Percentiles rank a stretch among this genome's conserved stretches.
These are phyloP conservation scores for Corinectria fuckeliana DNA, from an alignment of 2,329 filamentous ascomycete species.

Conservation along the genomic window DNA sequence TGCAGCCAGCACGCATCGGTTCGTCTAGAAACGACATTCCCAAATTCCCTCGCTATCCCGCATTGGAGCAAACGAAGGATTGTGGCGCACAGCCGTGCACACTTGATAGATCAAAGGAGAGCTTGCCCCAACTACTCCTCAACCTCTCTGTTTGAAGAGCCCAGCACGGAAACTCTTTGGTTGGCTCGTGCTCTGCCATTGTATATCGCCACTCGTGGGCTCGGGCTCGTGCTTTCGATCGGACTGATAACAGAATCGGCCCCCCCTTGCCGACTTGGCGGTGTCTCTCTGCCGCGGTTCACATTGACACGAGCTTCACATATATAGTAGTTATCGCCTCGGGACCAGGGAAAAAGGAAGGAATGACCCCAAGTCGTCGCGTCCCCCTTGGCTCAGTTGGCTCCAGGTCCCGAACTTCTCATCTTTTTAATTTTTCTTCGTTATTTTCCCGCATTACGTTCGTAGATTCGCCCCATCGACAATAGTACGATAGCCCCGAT, in stretches of 20 bases:
- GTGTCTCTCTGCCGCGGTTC: slow-evolving; percentile 11
- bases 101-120: background rate
- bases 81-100: slow-evolving; percentile 7
- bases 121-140: background rate
- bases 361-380: background rate
- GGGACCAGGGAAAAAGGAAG: background rate
- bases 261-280: slow-evolving; percentile 16
- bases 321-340: background rate
- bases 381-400: background rate
- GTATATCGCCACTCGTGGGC: background rate
- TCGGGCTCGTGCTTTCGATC: background rate
- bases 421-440: background rate
- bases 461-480: background rate
- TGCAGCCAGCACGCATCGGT: slow-evolving; percentile 16
- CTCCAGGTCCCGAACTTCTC: background rate
- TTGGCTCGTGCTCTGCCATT: background rate
- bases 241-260: slow-evolving; percentile 11
- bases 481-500: background rate
- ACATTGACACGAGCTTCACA: slow-evolving; percentile 6
- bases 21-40: slow-evolving; percentile 6
- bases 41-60: background rate
- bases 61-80: background rate
- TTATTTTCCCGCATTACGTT: background rate
- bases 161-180: slow-evolving; percentile 13
- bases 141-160: too few species aligned